These are phyloP conservation scores for Psidium guajava DNA, from an alignment of 345 rosid species.

Conservation along the genomic window DNA sequence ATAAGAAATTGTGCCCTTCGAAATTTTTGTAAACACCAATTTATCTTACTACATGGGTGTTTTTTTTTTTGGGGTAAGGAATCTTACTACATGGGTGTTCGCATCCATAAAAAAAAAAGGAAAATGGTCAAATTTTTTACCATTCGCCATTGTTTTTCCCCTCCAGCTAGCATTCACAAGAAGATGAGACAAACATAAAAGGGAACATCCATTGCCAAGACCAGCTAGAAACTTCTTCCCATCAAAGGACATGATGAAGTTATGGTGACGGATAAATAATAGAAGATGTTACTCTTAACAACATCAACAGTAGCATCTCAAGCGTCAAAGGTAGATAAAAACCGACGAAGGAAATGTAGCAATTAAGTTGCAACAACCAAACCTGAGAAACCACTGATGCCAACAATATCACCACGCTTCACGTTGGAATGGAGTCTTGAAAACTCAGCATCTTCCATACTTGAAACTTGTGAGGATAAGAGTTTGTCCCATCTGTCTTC, in stretches of 20 bases:
- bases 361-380: background rate
- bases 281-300: background rate
- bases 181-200: background rate
- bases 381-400: constrained; percentile 95
- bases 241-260: background rate
- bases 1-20: background rate
- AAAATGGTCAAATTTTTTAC: background rate
- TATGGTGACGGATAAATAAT: background rate
- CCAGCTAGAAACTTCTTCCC: background rate
- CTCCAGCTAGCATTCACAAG: background rate
- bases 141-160: background rate
- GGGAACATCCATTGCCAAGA: background rate
- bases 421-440: constrained; percentile 47
- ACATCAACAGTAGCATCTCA: background rate
- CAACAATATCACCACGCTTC: constrained; percentile 96
- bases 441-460: constrained; percentile 56
- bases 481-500: constrained; percentile 64
- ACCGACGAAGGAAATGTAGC: background rate
- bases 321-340: background rate
- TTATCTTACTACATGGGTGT: background rate
- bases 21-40: background rate
- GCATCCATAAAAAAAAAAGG: background rate
- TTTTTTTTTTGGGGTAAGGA: no score
- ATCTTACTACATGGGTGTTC: no score
- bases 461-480: constrained; percentile 80